A percentile compares a stretch with the other conserved stretches of the same genome.
Conservation (phyloP, 139 green algal species). For the Chlorella sp. region DNA sequence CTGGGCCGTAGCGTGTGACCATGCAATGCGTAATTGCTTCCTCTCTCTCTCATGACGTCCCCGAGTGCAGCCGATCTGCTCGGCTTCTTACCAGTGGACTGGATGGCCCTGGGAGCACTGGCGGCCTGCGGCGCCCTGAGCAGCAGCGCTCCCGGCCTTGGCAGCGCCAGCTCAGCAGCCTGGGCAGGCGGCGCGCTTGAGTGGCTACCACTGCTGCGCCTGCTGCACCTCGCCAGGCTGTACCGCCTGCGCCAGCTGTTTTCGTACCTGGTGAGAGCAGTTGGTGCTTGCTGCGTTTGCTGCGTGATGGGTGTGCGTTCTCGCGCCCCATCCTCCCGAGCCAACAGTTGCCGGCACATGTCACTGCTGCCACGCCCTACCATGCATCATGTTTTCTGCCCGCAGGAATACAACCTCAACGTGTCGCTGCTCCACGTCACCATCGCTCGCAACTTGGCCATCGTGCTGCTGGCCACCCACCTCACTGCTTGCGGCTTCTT, state of each 20-base stretch:
- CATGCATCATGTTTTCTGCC: constrained; percentile 35
- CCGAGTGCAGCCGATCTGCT: constrained; percentile 34
- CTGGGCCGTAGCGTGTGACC: no score
- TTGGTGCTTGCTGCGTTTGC: no score
- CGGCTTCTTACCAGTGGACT: constrained; percentile 24
- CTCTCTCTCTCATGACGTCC: no score
- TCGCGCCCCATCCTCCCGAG: neutral
- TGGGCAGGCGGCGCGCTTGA: no score
- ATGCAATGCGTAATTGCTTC: no score
- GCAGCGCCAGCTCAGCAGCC: no score
- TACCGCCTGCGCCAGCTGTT: neutral
- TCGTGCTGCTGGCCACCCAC: constrained; percentile 47
- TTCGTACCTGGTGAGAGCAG: neutral
- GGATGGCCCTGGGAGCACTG: neutral
- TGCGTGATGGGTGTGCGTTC: no score
- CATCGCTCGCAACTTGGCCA: constrained; percentile 53
- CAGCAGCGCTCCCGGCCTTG: neutral
- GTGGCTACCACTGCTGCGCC: constrained; percentile 33
- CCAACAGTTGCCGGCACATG: neutral
- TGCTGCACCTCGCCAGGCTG: constrained; percentile 34
- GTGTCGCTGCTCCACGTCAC: constrained; percentile 56
- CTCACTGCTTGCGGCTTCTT: constrained; percentile 61
- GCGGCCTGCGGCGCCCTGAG: neutral
- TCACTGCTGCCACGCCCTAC: neutral
- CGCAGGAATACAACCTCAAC: constrained; percentile 54